Percentiles rank a stretch among this genome's conserved stretches.
These are phyloP conservation scores for Rhizopus sp. DNA, from an alignment of 371 early-diverging fungal species.

Conservation along the genomic window DNA sequence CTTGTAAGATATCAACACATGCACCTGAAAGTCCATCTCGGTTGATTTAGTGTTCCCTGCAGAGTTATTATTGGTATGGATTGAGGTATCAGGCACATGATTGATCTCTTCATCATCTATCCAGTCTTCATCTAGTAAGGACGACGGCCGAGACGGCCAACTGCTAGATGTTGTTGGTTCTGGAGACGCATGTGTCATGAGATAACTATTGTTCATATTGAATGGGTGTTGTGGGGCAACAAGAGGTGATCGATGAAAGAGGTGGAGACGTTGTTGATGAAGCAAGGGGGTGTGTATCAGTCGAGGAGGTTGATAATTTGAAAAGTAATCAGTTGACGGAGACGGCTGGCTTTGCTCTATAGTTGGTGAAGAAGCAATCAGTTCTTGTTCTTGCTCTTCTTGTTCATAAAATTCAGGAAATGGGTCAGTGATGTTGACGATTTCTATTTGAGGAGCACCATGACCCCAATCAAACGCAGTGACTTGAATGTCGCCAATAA, in stretches of 20 bases:
- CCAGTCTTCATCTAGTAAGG: conserved; percentile 42
- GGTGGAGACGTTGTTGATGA: conserved; percentile 43
- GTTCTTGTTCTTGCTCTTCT: conserved; percentile 25
- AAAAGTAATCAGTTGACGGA: conserved; percentile 5
- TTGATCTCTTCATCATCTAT: conserved; percentile 50
- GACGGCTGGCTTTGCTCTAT: conserved; percentile 8
- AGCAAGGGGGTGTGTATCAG: conserved; percentile 15
- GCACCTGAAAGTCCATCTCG: conserved; percentile 77
- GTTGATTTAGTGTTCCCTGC: conserved; percentile 21
- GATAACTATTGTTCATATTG: conserved; percentile 14
- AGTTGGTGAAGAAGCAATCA: neutral
- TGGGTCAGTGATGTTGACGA: conserved; percentile 84
- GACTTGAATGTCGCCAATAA: conserved; percentile 84
- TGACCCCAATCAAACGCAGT: conserved; percentile 84
- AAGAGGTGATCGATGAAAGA: conserved; percentile 53
- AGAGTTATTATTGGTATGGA: conserved; percentile 5
- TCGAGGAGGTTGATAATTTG: conserved; percentile 8
- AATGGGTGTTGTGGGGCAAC: conserved; percentile 56
- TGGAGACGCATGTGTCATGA: conserved; percentile 8
- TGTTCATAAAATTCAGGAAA: conserved; percentile 88
- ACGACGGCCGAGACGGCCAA: conserved; percentile 23
- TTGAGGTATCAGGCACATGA: conserved; percentile 11
- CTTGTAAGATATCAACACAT: conserved; percentile 73
- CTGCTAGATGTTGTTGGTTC: conserved; percentile 1
- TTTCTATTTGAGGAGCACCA: conserved; percentile 79